Percentiles rank a stretch among this genome's conserved stretches.
These are phyloP conservation scores for Arachnopeziza araneosa DNA, from an alignment of 2,329 filamentous ascomycete species.

Conservation along the genomic window DNA sequence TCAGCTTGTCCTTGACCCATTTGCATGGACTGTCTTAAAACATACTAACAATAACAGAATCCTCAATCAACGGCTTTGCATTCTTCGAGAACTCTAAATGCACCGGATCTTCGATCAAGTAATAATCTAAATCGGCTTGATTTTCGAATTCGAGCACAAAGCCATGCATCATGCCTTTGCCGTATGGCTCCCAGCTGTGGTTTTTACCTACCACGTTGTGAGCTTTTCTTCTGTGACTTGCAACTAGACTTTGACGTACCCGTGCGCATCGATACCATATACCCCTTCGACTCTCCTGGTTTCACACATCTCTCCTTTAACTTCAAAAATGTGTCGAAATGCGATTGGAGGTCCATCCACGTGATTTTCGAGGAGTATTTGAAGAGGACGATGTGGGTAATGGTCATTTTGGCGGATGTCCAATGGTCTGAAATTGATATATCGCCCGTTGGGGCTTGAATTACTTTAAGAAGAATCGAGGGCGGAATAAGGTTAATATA, in stretches of 20 bases:
- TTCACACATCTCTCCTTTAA: background rate
- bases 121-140: slow-evolving; percentile 4
- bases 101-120: slow-evolving; percentile 3
- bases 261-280: background rate
- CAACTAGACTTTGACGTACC: background rate
- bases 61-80: slow-evolving; percentile 5
- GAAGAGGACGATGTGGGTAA: too few species aligned
- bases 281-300: background rate
- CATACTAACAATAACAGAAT: background rate
- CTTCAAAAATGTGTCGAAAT: background rate
- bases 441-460: too few species aligned
- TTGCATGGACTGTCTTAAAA: too few species aligned
- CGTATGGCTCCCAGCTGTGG: slow-evolving; percentile 3
- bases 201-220: background rate
- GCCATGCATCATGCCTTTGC: slow-evolving; percentile 3
- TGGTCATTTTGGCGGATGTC: too few species aligned
- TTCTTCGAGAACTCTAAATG: slow-evolving; percentile 1
- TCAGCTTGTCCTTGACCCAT: too few species aligned
- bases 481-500: too few species aligned
- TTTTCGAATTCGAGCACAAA: slow-evolving; percentile 2
- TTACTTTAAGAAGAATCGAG: too few species aligned
- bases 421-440: too few species aligned
- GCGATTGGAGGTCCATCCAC: background rate
- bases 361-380: too few species aligned
- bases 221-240: too few species aligned